Percentiles rank a stretch among this genome's conserved stretches.
These are phyloP conservation scores for Castanea sativa DNA, from an alignment of 306 rosid genomes.

Conservation along the genomic window DNA sequence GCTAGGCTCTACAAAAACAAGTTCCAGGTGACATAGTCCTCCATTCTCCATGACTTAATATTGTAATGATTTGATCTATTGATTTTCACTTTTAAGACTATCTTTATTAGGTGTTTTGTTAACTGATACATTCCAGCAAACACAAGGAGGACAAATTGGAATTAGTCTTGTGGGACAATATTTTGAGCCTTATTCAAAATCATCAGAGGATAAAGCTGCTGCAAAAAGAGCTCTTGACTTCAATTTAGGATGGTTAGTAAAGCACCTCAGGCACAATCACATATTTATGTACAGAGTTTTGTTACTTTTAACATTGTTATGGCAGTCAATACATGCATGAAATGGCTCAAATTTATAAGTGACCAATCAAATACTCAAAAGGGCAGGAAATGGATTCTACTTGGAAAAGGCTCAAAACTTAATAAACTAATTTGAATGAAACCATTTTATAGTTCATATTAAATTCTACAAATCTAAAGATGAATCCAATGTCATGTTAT, in stretches of 20 bases:
- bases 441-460: no score
- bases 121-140: constrained; percentile 12
- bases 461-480: no score
- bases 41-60: not conserved
- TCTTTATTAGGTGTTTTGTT: no score
- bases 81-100: not conserved
- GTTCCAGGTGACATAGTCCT: constrained; percentile 22
- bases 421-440: no score
- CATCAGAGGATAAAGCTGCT: constrained; percentile 34
- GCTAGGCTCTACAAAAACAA: constrained; percentile 25
- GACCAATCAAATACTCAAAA: no score
- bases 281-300: no score
- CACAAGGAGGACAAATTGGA: constrained; percentile 47
- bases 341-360: no score
- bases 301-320: not conserved
- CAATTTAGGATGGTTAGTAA: constrained; percentile 35
- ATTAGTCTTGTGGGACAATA: constrained; percentile 13
- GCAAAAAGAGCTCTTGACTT: constrained; percentile 30
- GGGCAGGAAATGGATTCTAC: no score
- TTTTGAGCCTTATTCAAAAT: constrained; percentile 21
- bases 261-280: no score
- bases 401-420: no score
- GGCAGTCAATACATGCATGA: no score
- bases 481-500: no score
- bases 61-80: not conserved